Evolutionary conservation across 2,329 filamentous ascomycete species (phyloP).

Genomic region (Nectriaceae sp.): DNA sequence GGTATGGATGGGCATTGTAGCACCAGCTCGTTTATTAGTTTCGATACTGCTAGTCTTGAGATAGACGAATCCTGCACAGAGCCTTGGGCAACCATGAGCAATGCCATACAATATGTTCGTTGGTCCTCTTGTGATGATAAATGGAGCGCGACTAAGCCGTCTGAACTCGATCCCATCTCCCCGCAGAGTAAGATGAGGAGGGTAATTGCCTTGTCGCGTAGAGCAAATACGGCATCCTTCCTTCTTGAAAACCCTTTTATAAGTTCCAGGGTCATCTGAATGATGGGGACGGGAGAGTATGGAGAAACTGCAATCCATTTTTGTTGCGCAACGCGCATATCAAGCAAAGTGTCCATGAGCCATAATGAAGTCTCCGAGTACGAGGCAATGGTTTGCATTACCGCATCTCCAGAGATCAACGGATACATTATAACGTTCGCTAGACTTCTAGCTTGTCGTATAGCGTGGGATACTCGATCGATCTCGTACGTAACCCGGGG

Average conservation of each 20-base stretch:
- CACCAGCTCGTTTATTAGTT: slow-evolving; percentile 45
- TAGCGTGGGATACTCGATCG: slow-evolving; percentile 41
- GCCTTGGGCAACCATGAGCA: slow-evolving; percentile 40
- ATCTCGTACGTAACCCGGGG: slow-evolving; percentile 43
- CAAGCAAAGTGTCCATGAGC: slow-evolving; percentile 51
- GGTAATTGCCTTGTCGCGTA: slow-evolving; percentile 39
- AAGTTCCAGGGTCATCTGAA: slow-evolving; percentile 41
- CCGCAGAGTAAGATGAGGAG: slow-evolving; percentile 45
- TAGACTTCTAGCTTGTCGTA: slow-evolving; percentile 49
- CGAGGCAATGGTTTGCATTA: slow-evolving; percentile 33
- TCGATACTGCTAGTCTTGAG: slow-evolving; percentile 43
- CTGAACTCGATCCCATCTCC: slow-evolving; percentile 39
- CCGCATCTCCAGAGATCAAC: slow-evolving; percentile 35
- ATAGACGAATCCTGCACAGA: slow-evolving; percentile 36
- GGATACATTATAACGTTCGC: slow-evolving; percentile 46
- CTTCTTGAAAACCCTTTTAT: slow-evolving; percentile 22
- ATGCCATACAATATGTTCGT: slow-evolving; percentile 38
- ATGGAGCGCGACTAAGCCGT: slow-evolving; percentile 32
- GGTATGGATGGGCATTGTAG: slow-evolving; percentile 34
- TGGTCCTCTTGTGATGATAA: slow-evolving; percentile 31
- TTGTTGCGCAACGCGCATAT: slow-evolving; percentile 42
- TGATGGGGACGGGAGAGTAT: slow-evolving; percentile 34
- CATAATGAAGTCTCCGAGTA: slow-evolving; percentile 47
- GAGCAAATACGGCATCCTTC: slow-evolving; percentile 15
- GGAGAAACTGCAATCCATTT: slow-evolving; percentile 36